Evolutionary conservation across 805 yeast genomes (phyloP).

Genomic region (Diddensiella caesifluorescens): DNA sequence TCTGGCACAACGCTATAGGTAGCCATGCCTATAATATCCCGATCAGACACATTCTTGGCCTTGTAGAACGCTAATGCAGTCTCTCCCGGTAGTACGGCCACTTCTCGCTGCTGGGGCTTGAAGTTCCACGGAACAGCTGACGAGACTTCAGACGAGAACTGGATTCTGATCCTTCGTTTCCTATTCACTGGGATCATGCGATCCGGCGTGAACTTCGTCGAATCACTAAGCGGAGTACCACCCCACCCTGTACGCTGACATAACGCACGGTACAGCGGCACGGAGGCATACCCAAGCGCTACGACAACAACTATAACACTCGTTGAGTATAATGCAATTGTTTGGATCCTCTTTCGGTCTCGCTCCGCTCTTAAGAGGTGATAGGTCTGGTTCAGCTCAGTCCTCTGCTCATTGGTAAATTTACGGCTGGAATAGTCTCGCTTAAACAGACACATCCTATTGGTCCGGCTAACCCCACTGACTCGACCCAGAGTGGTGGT

Average conservation of each 20-base stretch:
- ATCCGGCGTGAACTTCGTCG: slow-evolving; percentile 74
- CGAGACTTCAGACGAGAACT: slow-evolving; percentile 88
- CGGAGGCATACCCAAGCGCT: slow-evolving; percentile 82
- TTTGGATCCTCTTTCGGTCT: background rate
- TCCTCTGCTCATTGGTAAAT: no score
- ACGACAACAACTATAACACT: slow-evolving; percentile 59
- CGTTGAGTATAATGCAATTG: slow-evolving; percentile 14
- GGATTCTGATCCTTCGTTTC: slow-evolving; percentile 71
- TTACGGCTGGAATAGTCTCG: no score
- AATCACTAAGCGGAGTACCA: slow-evolving; percentile 90
- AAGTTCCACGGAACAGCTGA: slow-evolving; percentile 92
- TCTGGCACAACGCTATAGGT: slow-evolving; percentile 96
- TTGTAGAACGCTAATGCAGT: slow-evolving; percentile 94
- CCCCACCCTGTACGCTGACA: slow-evolving; percentile 96
- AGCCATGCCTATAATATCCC: slow-evolving; percentile 97
- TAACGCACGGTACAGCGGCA: slow-evolving; percentile 83
- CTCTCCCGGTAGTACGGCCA: slow-evolving; percentile 90
- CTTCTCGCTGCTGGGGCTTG: slow-evolving; percentile 90
- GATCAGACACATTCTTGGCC: slow-evolving; percentile 79
- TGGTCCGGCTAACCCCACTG: no score
- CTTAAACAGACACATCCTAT: no score
- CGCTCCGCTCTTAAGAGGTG: no score
- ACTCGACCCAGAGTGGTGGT: no score
- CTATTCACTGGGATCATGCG: slow-evolving; percentile 83
- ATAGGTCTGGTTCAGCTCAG: no score